These are phyloP conservation scores for Saturnispora serradocipensis DNA, from an alignment of 805 yeast species.

Conservation along the genomic window DNA sequence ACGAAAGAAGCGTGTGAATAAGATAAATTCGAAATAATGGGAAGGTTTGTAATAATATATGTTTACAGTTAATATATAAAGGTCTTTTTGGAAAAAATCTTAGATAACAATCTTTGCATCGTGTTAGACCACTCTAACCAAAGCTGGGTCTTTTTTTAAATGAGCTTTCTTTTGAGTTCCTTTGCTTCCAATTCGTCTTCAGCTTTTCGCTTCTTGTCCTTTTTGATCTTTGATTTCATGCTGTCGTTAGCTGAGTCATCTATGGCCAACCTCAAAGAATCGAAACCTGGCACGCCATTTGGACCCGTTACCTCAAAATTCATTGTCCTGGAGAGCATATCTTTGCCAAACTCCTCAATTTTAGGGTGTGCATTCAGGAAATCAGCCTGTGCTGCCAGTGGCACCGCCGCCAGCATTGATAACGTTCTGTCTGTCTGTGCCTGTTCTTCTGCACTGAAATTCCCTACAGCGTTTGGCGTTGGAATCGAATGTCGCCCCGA, in stretches of 20 bases:
- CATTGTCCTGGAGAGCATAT: constrained; percentile 40
- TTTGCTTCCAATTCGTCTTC: constrained; percentile 1
- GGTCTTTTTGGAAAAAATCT: neutral
- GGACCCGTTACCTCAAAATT: constrained; percentile 56
- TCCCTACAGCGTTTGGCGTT: constrained; percentile 16
- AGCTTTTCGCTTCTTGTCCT: constrained; percentile 23
- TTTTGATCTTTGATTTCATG: constrained; percentile 9
- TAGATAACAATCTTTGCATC: neutral
- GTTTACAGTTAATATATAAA: neutral
- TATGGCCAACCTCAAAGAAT: constrained; percentile 51
- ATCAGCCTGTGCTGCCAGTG: constrained; percentile 28
- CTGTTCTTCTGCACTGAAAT: constrained; percentile 3
- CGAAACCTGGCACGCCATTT: constrained; percentile 72
- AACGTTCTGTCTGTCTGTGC: constrained; percentile 25
- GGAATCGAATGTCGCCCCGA: constrained; percentile 73
- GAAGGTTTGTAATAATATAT: neutral
- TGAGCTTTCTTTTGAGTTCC: constrained; percentile 1
- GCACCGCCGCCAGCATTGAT: constrained; percentile 30
- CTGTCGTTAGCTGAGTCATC: constrained; percentile 11
- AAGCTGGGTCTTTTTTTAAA: neutral
- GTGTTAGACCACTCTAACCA: neutral
- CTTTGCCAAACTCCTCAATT: constrained; percentile 41
- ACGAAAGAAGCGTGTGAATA: constrained; percentile 11
- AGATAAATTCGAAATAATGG: neutral
- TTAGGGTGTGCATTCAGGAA: constrained; percentile 25